Conservation (phyloP, 2,329 filamentous ascomycete species). For the Fulvia fulva region DNA sequence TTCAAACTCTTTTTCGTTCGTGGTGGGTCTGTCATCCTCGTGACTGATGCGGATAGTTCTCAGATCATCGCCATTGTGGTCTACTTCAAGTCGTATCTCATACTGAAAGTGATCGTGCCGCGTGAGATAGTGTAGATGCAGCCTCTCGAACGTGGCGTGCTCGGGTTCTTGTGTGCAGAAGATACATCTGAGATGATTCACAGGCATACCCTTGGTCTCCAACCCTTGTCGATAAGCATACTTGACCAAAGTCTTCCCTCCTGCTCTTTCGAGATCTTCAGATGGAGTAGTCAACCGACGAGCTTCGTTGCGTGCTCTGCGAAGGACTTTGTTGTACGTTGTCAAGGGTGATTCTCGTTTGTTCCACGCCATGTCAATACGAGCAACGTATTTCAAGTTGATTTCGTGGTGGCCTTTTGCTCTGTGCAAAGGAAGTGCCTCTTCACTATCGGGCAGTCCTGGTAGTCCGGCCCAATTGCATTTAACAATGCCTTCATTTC, state of each 20-base stretch:
- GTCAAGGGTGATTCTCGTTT: slow-evolving; percentile 21
- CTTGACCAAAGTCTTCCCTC: slow-evolving; percentile 17
- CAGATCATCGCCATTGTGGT: slow-evolving; percentile 16
- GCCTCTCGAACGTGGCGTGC: slow-evolving; percentile 25
- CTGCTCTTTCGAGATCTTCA: slow-evolving; percentile 17
- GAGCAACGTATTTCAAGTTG: slow-evolving; percentile 22
- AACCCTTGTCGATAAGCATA: slow-evolving; percentile 23
- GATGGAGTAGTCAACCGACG: slow-evolving; percentile 30
- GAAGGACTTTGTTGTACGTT: slow-evolving; percentile 20
- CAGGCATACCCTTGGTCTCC: slow-evolving; percentile 3
- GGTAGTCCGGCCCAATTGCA: slow-evolving; percentile 33
- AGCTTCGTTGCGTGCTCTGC: slow-evolving; percentile 1
- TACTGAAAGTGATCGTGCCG: slow-evolving; percentile 37
- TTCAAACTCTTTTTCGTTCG: slow-evolving; percentile 23
- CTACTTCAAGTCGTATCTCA: slow-evolving; percentile 11
- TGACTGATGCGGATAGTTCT: slow-evolving; percentile 14
- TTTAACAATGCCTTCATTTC: slow-evolving; percentile 23
- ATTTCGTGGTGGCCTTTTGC: slow-evolving; percentile 15
- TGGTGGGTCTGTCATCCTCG: slow-evolving; percentile 7
- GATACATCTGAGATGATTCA: slow-evolving; percentile 23
- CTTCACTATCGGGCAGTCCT: slow-evolving; percentile 18
- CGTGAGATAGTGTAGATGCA: slow-evolving; percentile 35
- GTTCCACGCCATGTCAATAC: slow-evolving; percentile 29
- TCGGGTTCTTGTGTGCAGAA: slow-evolving; percentile 20
- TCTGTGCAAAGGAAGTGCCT: slow-evolving; percentile 23